Evolutionary conservation across 257 asterid genomes (phyloP).

Genomic region (Lycium barbarum): DNA sequence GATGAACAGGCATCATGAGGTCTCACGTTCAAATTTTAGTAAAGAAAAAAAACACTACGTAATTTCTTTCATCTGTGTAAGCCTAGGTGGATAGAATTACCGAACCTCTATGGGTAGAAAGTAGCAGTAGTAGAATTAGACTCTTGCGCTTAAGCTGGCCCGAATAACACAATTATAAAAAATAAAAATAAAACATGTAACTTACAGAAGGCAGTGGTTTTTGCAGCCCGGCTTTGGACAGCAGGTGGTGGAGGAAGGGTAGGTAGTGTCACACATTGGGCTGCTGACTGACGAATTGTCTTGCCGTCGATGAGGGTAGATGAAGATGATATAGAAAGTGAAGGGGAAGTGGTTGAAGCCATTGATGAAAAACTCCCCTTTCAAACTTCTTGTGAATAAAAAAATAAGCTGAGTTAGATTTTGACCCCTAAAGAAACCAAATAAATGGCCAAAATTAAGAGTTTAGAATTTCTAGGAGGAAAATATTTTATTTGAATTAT

Average conservation of each 20-base stretch:
- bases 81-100: no score
- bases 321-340: slow-evolving; percentile 62
- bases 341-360: slow-evolving; percentile 66
- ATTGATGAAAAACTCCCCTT: slow-evolving; percentile 31
- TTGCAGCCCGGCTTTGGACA: slow-evolving; percentile 46
- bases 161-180: no score
- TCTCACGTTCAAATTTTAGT: no score
- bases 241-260: slow-evolving; percentile 47
- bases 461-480: neutral
- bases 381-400: neutral
- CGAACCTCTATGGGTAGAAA: no score
- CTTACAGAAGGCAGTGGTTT: slow-evolving; percentile 62
- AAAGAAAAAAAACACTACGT: no score
- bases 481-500: neutral
- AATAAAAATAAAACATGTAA: no score
- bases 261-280: slow-evolving; percentile 52
- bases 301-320: slow-evolving; percentile 51
- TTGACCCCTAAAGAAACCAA: neutral
- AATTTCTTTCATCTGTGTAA: no score
- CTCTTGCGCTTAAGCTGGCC: no score
- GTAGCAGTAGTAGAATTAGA: no score
- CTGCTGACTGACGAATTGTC: slow-evolving; percentile 48
- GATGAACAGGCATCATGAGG: no score
- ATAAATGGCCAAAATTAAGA: neutral
- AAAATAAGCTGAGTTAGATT: neutral